phyloP scores from a whole-genome alignment of 768 basidiomycete genomes.

The Suillus plorans region DNA sequence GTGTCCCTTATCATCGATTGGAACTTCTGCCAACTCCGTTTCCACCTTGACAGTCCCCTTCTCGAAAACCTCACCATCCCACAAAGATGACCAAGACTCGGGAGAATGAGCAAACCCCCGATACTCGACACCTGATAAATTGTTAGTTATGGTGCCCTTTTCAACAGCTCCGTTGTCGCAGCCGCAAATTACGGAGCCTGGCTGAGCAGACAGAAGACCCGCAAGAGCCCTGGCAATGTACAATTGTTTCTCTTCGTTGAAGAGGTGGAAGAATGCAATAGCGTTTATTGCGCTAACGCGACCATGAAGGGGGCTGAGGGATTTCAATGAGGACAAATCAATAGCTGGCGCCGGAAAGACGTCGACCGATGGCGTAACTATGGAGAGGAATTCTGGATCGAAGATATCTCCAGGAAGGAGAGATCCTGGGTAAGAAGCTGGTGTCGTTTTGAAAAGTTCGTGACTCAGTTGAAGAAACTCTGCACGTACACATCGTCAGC shows the following conservation, averaged over 20 bases:
- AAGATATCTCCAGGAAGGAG: constrained; percentile 60
- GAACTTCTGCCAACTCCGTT: constrained; percentile 11
- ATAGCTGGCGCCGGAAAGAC: constrained; percentile 25
- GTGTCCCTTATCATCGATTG: no score
- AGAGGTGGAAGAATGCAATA: constrained; percentile 46
- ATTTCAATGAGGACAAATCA: constrained; percentile 33
- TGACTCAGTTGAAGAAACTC: constrained; percentile 62
- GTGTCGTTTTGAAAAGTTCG: constrained; percentile 56
- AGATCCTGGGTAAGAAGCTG: constrained; percentile 48
- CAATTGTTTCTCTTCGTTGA: constrained; percentile 28
- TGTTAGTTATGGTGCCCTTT: constrained; percentile 4
- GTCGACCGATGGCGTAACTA: constrained; percentile 29
- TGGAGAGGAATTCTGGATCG: constrained; percentile 41
- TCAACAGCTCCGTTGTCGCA: constrained; percentile 18
- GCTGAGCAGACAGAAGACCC: constrained; percentile 25
- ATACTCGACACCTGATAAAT: not conserved
- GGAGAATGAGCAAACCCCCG: constrained; percentile 15
- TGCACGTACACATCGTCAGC: constrained; percentile 19
- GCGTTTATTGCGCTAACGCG: constrained; percentile 49
- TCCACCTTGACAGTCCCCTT: constrained; percentile 35
- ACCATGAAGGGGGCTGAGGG: constrained; percentile 48
- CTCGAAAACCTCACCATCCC: constrained; percentile 24
- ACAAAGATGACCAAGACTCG: constrained; percentile 17
- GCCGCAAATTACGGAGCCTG: constrained; percentile 35
- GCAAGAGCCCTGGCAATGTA: constrained; percentile 27